A percentile compares a stretch with the other conserved stretches of the same genome.
Conservation (phyloP, 176 grass and related monocot genomes). For the Aegilops bicornis region DNA sequence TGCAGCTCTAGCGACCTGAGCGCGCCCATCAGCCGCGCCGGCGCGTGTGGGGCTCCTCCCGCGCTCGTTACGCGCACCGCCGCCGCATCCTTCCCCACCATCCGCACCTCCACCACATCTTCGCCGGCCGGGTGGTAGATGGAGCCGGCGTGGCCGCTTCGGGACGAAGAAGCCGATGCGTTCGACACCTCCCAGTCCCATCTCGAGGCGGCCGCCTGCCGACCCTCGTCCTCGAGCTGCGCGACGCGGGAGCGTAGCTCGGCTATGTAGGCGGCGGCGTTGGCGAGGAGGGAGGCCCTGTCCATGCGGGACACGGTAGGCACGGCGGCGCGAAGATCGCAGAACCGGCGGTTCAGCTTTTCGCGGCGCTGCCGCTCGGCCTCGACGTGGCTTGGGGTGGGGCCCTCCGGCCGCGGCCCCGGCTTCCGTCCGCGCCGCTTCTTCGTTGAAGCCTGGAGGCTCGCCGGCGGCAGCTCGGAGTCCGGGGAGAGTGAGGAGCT, state of each 20-base stretch:
- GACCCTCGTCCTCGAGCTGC: neutral
- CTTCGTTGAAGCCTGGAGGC: neutral
- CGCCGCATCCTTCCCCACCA: neutral
- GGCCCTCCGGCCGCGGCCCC: neutral
- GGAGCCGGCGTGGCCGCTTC: neutral
- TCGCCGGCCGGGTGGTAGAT: neutral
- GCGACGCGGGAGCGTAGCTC: constrained; percentile 11
- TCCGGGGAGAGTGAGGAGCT: neutral
- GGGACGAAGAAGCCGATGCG: neutral
- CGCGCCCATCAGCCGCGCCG: neutral
- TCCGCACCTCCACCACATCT: neutral
- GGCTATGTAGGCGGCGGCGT: neutral
- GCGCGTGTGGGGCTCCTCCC: neutral
- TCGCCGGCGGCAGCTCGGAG: neutral
- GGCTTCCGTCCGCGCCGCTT: neutral
- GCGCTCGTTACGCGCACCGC: neutral
- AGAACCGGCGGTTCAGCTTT: neutral
- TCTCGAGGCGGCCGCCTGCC: neutral
- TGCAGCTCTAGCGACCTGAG: neutral
- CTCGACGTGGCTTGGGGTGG: neutral
- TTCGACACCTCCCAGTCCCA: neutral
- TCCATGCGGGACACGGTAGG: neutral
- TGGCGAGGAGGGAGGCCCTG: neutral
- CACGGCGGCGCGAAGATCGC: neutral
- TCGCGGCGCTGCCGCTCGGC: neutral